Base-by-base conservation (phyloP, 345 rosid genomes). In the Eutrema heterophyllum region DNA sequence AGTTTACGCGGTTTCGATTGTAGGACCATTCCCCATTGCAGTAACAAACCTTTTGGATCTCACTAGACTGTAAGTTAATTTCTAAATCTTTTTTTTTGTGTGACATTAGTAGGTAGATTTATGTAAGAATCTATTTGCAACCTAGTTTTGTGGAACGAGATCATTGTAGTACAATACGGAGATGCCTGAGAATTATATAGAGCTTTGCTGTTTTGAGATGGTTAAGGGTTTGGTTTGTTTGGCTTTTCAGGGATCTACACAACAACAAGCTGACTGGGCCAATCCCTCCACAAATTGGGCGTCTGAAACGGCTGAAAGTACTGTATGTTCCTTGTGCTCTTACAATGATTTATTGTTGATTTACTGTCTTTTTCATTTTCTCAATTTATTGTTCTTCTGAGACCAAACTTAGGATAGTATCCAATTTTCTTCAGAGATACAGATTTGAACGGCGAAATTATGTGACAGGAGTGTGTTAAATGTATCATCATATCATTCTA, bases 201-300 rank as follows among this genome's bases (percentile, higher is more conserved):
- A 51, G 38, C 7, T n/a, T 51, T 55, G 55, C n/a, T 38, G 46
- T 16, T 45, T 40, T 68, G 51, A 35, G 43, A 68, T 38, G 39
- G 40, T 35, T 10, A 9, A 7, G 18, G 11, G 40, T 70, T 14
- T 54, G 53, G 24, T 55, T 51, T 63, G 44, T 62, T 70, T 74
- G 30, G 9, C 40, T 14, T 68, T 60, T 18, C 87, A 92, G 97
- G 86, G 99, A 95, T 86, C 89, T 95, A 27, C 99, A 92, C 79
- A 95, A 88, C 80, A 92, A 95, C 86, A 95, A 92, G 82, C 49
- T 95, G 78, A 92, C 97, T 13, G 99, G 99, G 68, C 97, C 97
- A 54, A 89, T 95, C 74, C 99, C 99, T 73, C 89, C 97, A 6
- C 99, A 89, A 81, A 90, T 95, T 79, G 97, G 97, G 33, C 74